Conservation (phyloP, 768 basidiomycete species). For the Sporobolomyces phaffii region DNA sequence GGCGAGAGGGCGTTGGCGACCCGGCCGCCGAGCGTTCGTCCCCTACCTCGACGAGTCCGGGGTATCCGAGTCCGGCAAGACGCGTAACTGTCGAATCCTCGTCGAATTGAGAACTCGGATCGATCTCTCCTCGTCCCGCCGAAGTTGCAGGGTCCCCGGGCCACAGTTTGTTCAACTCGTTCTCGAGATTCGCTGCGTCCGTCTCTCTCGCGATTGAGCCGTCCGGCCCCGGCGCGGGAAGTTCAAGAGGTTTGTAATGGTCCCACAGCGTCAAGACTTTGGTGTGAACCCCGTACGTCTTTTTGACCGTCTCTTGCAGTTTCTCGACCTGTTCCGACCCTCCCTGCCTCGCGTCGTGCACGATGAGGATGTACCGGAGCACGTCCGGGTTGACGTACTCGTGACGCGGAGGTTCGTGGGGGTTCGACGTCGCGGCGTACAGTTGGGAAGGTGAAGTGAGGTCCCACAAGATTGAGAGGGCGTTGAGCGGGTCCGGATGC, state of each 20-base stretch:
- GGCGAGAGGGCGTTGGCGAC: too few species aligned
- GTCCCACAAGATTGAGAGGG: conserved; percentile 42
- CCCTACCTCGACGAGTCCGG: too few species aligned
- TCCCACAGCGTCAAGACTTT: conserved; percentile 23
- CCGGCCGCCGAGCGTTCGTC: too few species aligned
- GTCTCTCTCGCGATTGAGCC: background rate
- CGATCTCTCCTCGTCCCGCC: background rate
- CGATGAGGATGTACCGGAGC: conserved; percentile 42
- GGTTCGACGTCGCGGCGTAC: conserved; percentile 6
- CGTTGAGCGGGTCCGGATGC: conserved; percentile 43
- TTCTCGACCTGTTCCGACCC: conserved; percentile 10
- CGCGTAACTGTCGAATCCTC: too few species aligned
- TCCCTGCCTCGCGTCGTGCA: conserved; percentile 42
- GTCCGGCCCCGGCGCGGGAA: too few species aligned
- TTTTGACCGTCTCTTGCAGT: conserved; percentile 33
- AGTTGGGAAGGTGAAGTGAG: conserved; percentile 33
- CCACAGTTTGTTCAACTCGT: background rate
- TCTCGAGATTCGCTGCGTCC: background rate
- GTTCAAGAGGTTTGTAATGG: background rate
- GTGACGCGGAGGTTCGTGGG: background rate
- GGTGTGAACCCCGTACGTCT: conserved; percentile 33
- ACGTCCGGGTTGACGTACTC: conserved; percentile 40
- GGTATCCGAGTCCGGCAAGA: too few species aligned
- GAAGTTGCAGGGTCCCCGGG: background rate
- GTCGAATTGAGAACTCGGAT: too few species aligned